These are phyloP conservation scores for Penicillium cosmopolitanum DNA, from an alignment of 495 filamentous ascomycete genomes.

Conservation along the genomic window DNA sequence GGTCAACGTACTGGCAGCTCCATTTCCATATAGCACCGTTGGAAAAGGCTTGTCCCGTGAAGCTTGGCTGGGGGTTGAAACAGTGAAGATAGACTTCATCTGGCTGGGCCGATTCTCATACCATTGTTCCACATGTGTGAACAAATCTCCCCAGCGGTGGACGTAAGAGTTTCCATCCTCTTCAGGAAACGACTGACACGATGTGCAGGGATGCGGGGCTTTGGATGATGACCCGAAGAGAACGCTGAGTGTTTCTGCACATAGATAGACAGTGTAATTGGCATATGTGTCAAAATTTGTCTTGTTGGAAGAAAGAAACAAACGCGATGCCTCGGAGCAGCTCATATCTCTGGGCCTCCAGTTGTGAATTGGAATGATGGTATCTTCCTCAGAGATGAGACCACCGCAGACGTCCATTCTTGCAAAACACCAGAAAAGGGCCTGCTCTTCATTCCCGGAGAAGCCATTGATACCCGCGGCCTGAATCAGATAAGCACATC, in stretches of 20 bases:
- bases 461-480: constrained; percentile 42
- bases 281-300: constrained; percentile 38
- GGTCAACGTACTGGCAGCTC: constrained; percentile 25
- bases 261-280: constrained; percentile 51
- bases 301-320: constrained; percentile 33
- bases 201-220: constrained; percentile 19
- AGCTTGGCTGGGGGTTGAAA: constrained; percentile 17
- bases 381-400: constrained; percentile 47
- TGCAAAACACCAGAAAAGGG: constrained; percentile 53
- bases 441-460: constrained; percentile 45
- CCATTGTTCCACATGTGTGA: constrained; percentile 43
- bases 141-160: constrained; percentile 39
- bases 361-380: constrained; percentile 36
- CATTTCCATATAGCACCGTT: constrained; percentile 44
- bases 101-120: constrained; percentile 42
- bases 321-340: constrained; percentile 28
- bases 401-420: constrained; percentile 51
- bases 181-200: constrained; percentile 24
- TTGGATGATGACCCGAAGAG: constrained; percentile 29
- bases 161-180: constrained; percentile 29
- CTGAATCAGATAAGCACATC: constrained; percentile 48
- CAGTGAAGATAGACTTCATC: constrained; percentile 38
- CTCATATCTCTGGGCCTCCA: constrained; percentile 38
- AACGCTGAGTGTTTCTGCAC: constrained; percentile 41
- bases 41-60: constrained; percentile 32